phyloP scores from a whole-genome alignment of 23 red algal genomes.

The Agarophyton chilense region DNA sequence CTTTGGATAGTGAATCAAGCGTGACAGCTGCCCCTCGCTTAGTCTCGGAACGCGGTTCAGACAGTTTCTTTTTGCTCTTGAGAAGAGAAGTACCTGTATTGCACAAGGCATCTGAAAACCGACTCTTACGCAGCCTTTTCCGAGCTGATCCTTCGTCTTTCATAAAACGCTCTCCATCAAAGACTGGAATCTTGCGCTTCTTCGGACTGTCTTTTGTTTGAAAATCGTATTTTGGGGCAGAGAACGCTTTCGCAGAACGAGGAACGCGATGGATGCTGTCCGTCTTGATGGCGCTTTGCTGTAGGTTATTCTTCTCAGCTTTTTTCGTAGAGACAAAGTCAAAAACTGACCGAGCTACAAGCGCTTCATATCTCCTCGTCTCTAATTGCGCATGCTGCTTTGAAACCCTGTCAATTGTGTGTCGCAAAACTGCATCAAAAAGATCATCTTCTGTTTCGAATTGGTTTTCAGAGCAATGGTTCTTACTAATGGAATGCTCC shows the following conservation, averaged over 20 bases:
- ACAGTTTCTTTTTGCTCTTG: neutral
- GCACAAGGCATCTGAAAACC: neutral
- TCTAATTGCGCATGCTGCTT: slow-evolving; percentile 18
- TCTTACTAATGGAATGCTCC: neutral
- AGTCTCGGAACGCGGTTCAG: neutral
- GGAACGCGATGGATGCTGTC: neutral
- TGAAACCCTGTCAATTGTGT: neutral
- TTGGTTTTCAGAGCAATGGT: neutral
- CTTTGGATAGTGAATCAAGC: neutral
- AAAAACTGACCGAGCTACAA: slow-evolving; percentile 1
- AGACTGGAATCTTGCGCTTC: neutral
- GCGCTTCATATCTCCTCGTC: neutral
- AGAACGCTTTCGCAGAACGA: neutral
- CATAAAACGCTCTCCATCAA: neutral
- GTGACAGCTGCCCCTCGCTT: neutral
- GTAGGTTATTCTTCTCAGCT: neutral
- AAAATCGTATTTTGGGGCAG: neutral
- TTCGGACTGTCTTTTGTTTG: neutral
- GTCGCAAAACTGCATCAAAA: neutral
- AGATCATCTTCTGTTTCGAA: neutral
- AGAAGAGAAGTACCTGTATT: neutral
- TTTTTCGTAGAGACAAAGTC: slow-evolving; percentile 7
- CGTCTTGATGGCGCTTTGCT: neutral
- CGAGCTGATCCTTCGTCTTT: neutral
- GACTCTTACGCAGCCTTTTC: neutral